Base-by-base conservation (phyloP, 2,329 filamentous ascomycete species). In the Ascochyta pisi region DNA sequence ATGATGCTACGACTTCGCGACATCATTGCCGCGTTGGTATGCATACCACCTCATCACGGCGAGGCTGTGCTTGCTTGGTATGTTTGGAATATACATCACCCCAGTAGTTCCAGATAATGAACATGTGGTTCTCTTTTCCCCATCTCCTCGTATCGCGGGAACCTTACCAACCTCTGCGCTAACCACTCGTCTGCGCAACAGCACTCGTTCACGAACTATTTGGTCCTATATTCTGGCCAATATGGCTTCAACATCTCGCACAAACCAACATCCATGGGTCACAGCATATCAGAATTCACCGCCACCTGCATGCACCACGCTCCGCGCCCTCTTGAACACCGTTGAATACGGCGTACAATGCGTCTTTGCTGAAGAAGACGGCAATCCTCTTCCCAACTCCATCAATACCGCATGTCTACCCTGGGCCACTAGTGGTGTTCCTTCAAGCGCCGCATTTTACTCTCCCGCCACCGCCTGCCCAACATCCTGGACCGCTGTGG, bases 321-420 rank as follows among this genome's bases (percentile, higher is more conserved):
- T 67, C 6, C 63, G 62, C 43, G 61, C 55, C 13, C 37, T 57
- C 35, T 38, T 45, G 31, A 57, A 54, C 40, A 50, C 40, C 9
- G 48, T 65, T 6, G 53, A 61, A 15, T 96, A 92, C 91, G 92
- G 92, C 0, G 93, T 96, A 73, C 92, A 89, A 0, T 91, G 91
- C 22, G 78, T 94, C n/a, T 96, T 96, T 67, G 82, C 87, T 52
- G 87, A 86, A 63, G 78, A 86, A 26, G 96, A 96, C 64, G 92
- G 91, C 13, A 61, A 58, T 2, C 38, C 60, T 3, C 90, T 92
- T 6, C 92, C 92, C 0, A 96, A 96, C 64, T 77, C 96, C 9
- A 90, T 96, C 62, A 90, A 96, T 70, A 82, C 62, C 0, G 64
- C 60, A 2, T 68, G 64, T 39, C 51, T 68, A 23, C 66, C 66